Percentiles rank a stretch among this genome's conserved stretches.
Evolutionary conservation across 345 rosid genomes (phyloP).

Genomic region (Eucalyptus cloeziana): DNA sequence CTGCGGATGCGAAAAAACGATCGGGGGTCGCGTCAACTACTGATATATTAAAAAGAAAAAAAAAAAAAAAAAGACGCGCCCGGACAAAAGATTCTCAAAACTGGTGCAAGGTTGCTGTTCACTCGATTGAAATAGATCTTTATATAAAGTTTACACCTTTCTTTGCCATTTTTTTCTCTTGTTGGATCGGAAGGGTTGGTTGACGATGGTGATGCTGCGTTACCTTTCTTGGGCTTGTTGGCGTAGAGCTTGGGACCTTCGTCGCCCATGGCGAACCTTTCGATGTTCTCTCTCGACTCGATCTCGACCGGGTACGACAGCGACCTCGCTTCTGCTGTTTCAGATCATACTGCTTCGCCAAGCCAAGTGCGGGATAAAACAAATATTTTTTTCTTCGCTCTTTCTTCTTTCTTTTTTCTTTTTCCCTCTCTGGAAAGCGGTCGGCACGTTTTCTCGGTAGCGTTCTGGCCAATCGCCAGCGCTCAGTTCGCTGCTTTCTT

Average conservation of each 20-base stretch:
- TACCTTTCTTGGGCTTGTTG: conserved; percentile 64
- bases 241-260: conserved; percentile 55
- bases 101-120: neutral
- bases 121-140: neutral
- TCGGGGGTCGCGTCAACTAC: neutral
- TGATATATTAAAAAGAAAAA: neutral
- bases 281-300: neutral
- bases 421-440: neutral
- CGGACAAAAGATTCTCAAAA: neutral
- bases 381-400: neutral
- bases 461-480: neutral
- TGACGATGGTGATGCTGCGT: neutral
- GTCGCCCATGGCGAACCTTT: conserved; percentile 14
- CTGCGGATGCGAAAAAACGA: conserved; percentile 7
- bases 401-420: neutral
- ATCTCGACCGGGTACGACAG: neutral
- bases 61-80: neutral
- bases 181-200: neutral
- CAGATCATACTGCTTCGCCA: neutral
- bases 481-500: neutral
- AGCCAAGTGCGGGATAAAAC: neutral
- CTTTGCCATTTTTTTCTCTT: neutral
- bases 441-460: neutral
- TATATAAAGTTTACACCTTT: neutral
- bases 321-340: neutral